phyloP scores from a whole-genome alignment of 169 alveolate genomes.

The Plasmodium inui region DNA sequence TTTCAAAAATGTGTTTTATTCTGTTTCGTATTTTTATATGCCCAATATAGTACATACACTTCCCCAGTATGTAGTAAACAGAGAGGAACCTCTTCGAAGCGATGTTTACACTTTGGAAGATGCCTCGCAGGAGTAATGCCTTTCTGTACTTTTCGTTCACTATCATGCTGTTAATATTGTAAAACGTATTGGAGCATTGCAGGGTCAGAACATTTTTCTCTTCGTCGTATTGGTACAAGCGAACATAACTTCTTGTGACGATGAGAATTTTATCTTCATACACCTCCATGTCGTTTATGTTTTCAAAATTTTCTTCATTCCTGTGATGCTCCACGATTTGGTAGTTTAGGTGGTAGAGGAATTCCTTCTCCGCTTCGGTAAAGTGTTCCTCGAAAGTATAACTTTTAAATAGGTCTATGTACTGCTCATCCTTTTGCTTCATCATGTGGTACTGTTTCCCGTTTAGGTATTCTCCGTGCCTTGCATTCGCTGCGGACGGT shows the following conservation, averaged over 20 bases:
- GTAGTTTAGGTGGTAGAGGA: conserved; percentile 20
- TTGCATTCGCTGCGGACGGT: neutral
- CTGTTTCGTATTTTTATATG: conserved; percentile 28
- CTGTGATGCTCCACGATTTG: conserved; percentile 18
- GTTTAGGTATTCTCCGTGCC: neutral
- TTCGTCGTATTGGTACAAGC: conserved; percentile 37
- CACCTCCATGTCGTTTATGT: conserved; percentile 17
- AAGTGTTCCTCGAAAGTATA: conserved; percentile 30
- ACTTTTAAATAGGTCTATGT: neutral
- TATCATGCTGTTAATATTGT: conserved; percentile 2
- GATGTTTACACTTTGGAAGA: conserved; percentile 26
- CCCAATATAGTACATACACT: conserved; percentile 1
- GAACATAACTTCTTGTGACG: conserved; percentile 15
- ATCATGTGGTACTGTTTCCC: neutral
- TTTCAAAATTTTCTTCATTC: conserved; percentile 9
- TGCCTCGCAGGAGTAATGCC: neutral
- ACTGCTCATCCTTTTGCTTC: conserved; percentile 16
- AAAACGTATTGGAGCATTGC: conserved; percentile 7
- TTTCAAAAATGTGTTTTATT: conserved; percentile 35
- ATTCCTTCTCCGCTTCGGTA: conserved; percentile 8
- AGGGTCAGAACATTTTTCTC: neutral
- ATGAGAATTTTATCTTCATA: conserved; percentile 44
- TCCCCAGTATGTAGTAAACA: neutral
- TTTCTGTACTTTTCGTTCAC: conserved; percentile 10
- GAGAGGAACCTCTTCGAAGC: conserved; percentile 2